Evolutionary conservation across 345 rosid species (phyloP), one percentile per base, ranked within the genome.

Genomic region (Hibiscus trionum): DNA sequence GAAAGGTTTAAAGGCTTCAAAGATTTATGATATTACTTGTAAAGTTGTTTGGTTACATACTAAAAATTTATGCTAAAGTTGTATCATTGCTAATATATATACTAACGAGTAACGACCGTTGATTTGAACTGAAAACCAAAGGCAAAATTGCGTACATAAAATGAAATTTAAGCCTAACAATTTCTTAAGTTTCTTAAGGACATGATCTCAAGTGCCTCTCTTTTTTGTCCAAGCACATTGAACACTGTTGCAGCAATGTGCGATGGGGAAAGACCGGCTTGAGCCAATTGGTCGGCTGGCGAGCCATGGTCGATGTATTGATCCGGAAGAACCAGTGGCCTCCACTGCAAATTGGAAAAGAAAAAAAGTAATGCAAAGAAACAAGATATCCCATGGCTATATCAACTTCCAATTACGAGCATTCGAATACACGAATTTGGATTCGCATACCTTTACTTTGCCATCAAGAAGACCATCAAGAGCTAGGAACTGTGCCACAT

Each of bases 391-490:
- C 39, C 1, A 15, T 17, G 72, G 15, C 72, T 68, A 46, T 50
- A 4, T 2, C 33, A 46, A 27, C 11, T 64, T 56, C 57, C 3
- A 42, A 29, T 49, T 49, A 42, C 1, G 12, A 49, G n/a, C 16
- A 15, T 49, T 49, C 1, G 53, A 24, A 26, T 70, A 1, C 35
- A 60, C 29, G 55, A 42, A n/a, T 53, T 64, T 24, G 31, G 52
- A 75, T 61, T 3, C 8, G 11, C 26, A 15, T 82, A 90, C 98
- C 98, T 90, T 91, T 16, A 90, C 83, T 29, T 86, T 84, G 70
- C 98, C 97, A 52, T 91, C 97, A 5, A 94, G 95, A 72, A 90
- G 93, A 66, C 97, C 97, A 69, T 90, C 84, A 1, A 92, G 93
- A 17, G 99, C 95, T 21, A 95, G 85, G 82, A 95, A 95, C 78